Evolutionary conservation across 805 yeast genomes (phyloP).

Genomic region (Kluyveromyces nonfermentans): DNA sequence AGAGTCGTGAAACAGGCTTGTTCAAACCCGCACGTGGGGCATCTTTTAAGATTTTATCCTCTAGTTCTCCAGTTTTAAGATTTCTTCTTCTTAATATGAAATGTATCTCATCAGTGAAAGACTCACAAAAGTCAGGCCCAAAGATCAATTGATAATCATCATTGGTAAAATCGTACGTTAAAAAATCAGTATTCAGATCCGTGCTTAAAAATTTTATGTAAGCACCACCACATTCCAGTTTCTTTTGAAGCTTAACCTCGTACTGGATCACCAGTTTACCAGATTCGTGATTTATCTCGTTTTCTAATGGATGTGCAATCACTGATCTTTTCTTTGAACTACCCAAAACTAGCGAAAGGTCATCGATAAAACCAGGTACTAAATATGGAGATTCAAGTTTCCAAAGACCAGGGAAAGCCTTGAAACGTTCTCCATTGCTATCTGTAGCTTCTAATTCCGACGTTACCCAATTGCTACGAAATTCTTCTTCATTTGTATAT

Average conservation of each 20-base stretch:
- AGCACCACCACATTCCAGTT: constrained; percentile 81
- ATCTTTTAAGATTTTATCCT: constrained; percentile 58
- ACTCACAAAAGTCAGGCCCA: constrained; percentile 90
- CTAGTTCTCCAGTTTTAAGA: constrained; percentile 44
- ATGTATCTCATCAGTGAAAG: constrained; percentile 62
- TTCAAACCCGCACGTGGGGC: constrained; percentile 54
- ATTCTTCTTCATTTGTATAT: constrained; percentile 30
- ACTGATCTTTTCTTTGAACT: constrained; percentile 76
- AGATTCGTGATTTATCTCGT: constrained; percentile 45
- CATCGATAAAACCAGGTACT: constrained; percentile 52
- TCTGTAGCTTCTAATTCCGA: constrained; percentile 37
- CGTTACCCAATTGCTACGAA: constrained; percentile 44
- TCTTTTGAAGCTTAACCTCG: constrained; percentile 77
- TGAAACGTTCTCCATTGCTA: constrained; percentile 26
- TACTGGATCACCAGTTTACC: constrained; percentile 75
- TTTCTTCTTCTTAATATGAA: constrained; percentile 57
- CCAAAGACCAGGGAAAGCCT: constrained; percentile 54
- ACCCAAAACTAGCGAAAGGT: constrained; percentile 69
- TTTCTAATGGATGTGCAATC: constrained; percentile 53
- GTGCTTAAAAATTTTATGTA: constrained; percentile 62
- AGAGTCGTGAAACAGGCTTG: constrained; percentile 49
- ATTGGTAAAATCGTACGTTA: constrained; percentile 35
- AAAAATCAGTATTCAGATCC: constrained; percentile 27
- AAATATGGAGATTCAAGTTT: constrained; percentile 46
- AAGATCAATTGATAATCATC: constrained; percentile 83